Evolutionary conservation across 345 rosid species (phyloP).

Genomic region (Pseudoturritis turrita): DNA sequence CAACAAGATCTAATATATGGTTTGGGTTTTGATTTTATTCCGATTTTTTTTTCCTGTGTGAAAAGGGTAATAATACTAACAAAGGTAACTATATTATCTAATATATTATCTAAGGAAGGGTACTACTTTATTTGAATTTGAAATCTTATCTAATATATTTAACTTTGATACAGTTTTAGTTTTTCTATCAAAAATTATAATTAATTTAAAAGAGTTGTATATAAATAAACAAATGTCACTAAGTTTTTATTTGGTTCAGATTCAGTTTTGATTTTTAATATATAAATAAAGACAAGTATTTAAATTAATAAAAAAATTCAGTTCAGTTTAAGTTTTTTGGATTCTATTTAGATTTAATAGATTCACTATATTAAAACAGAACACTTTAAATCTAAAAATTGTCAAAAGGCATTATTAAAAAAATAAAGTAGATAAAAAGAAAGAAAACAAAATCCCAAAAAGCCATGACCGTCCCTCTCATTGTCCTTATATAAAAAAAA

Average conservation of each 20-base stretch:
- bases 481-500: neutral
- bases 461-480: slow-evolving; percentile 10
- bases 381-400: slow-evolving; percentile 2
- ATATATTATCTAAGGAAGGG: neutral
- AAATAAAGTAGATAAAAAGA: neutral
- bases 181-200: neutral
- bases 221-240: neutral
- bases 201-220: neutral
- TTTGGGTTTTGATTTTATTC: neutral
- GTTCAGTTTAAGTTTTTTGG: slow-evolving; percentile 8
- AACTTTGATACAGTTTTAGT: neutral
- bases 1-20: no score
- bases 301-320: neutral
- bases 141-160: neutral
- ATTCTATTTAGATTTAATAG: slow-evolving; percentile 14
- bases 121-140: neutral
- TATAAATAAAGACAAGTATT: neutral
- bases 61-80: slow-evolving; percentile 7
- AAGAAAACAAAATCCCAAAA: slow-evolving; percentile 23
- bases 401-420: slow-evolving; percentile 4
- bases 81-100: neutral
- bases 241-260: neutral
- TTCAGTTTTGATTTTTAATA: neutral
- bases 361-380: neutral
- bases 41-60: neutral